These are phyloP conservation scores for Pseudevernia furfuracea DNA, from an alignment of 495 filamentous ascomycete species.

Conservation along the genomic window DNA sequence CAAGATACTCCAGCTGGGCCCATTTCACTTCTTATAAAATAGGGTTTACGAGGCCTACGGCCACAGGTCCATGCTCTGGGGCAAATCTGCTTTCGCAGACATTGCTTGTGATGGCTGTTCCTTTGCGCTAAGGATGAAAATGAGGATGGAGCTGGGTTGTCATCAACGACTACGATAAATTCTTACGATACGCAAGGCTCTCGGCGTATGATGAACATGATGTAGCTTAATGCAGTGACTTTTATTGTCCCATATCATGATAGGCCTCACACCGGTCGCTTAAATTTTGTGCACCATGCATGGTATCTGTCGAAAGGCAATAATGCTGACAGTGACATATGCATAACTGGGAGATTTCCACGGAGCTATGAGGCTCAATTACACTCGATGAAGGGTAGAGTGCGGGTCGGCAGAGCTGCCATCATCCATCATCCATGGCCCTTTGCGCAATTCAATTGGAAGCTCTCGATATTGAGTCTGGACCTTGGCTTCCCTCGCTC, in stretches of 20 bases:
- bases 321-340: background rate
- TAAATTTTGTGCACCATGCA: background rate
- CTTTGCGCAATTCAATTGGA: slow-evolving; percentile 4
- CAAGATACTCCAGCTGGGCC: background rate
- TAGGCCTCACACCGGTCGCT: background rate
- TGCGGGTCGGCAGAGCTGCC: slow-evolving; percentile 5
- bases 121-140: background rate
- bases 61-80: background rate
- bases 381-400: background rate
- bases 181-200: background rate
- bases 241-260: background rate
- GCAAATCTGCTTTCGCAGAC: background rate
- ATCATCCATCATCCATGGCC: too few relatives aligned
- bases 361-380: background rate
- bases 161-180: background rate
- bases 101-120: background rate
- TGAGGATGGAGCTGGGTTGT: background rate
- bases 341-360: background rate
- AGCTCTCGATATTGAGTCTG: background rate
- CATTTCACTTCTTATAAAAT: background rate
- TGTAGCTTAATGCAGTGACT: too few relatives aligned
- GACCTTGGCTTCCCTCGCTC: background rate
- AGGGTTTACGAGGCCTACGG: background rate
- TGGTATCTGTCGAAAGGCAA: background rate
- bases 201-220: background rate